These are phyloP conservation scores for Beauveria pseudobassiana DNA, from an alignment of 2,329 filamentous ascomycete genomes.

Conservation along the genomic window DNA sequence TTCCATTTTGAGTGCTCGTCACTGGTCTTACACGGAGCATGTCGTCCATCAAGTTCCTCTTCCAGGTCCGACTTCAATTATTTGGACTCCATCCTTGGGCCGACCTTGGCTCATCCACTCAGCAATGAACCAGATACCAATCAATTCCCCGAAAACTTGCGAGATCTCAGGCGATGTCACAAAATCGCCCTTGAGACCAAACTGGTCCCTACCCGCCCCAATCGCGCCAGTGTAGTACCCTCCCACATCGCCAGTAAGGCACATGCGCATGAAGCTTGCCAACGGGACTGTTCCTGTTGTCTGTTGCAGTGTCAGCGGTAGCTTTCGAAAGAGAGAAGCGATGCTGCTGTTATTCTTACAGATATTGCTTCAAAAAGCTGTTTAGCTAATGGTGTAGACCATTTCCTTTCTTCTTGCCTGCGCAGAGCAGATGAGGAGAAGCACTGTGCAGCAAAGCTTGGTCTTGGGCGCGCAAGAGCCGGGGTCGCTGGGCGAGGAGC, in stretches of 20 bases:
- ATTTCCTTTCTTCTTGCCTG: conserved; percentile 48
- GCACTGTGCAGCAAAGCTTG: conserved; percentile 6
- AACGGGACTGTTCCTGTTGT: conserved; percentile 85
- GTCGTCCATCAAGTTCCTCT: conserved; percentile 96
- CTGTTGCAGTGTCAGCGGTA: conserved; percentile 19
- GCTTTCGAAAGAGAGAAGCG: background rate
- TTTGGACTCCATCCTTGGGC: conserved; percentile 65
- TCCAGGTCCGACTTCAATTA: conserved; percentile 91
- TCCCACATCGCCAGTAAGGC: conserved; percentile 79
- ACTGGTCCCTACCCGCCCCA: conserved; percentile 67
- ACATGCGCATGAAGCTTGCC: conserved; percentile 97
- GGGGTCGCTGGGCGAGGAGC: conserved; percentile 4
- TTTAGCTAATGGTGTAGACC: conserved; percentile 90
- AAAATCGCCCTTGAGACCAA: conserved; percentile 90
- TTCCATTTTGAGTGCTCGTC: background rate
- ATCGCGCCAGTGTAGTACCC: conserved; percentile 86
- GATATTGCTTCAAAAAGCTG: conserved; percentile 80
- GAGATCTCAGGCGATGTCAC: conserved; percentile 97
- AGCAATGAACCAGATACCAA: conserved; percentile 90
- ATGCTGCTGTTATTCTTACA: conserved; percentile 36
- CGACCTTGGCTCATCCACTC: conserved; percentile 93
- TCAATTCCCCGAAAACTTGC: conserved; percentile 89
- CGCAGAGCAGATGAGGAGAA: conserved; percentile 19
- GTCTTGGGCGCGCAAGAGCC: background rate
- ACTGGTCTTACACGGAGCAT: conserved; percentile 64